phyloP scores from a whole-genome alignment of 1,284 basidiomycete genomes.

The Austroboletus niveus region DNA sequence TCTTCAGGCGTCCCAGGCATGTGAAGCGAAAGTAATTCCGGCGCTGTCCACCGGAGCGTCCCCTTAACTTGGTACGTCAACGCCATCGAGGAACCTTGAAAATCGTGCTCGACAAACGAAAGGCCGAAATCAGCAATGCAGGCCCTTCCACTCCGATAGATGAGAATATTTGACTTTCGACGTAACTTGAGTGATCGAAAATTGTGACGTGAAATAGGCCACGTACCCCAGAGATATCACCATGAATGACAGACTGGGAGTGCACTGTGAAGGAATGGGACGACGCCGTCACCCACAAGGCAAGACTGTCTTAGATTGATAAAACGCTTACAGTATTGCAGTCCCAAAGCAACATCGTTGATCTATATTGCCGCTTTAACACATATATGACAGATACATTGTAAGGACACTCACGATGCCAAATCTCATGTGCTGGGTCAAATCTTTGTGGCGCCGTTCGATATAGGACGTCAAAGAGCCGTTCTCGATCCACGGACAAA shows the following conservation, averaged over 20 bases:
- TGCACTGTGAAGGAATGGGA: conserved; percentile 17
- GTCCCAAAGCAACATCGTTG: conserved; percentile 26
- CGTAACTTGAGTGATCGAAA: neutral
- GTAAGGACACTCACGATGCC: conserved; percentile 14
- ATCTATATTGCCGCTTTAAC: conserved; percentile 9
- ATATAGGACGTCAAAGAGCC: conserved; percentile 21
- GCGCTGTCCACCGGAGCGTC: conserved; percentile 23
- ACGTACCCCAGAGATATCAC: conserved; percentile 32
- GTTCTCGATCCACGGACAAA: conserved; percentile 28
- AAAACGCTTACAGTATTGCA: conserved; percentile 24
- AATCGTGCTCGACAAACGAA: conserved; percentile 9
- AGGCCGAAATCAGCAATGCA: conserved; percentile 25
- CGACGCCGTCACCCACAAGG: neutral
- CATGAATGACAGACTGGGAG: conserved; percentile 21
- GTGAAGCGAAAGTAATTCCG: conserved; percentile 14
- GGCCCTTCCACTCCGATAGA: conserved; percentile 18
- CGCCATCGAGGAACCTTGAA: conserved; percentile 11
- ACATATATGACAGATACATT: neutral
- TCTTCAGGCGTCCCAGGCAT: neutral
- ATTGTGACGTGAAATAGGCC: neutral
- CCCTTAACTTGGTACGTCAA: conserved; percentile 18
- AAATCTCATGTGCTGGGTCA: conserved; percentile 13
- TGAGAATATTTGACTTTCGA: conserved; percentile 21
- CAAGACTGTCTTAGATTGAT: neutral
- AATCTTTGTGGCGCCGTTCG: neutral